Evolutionary conservation across 805 yeast genomes (phyloP).

Genomic region (Millerago galiae): DNA sequence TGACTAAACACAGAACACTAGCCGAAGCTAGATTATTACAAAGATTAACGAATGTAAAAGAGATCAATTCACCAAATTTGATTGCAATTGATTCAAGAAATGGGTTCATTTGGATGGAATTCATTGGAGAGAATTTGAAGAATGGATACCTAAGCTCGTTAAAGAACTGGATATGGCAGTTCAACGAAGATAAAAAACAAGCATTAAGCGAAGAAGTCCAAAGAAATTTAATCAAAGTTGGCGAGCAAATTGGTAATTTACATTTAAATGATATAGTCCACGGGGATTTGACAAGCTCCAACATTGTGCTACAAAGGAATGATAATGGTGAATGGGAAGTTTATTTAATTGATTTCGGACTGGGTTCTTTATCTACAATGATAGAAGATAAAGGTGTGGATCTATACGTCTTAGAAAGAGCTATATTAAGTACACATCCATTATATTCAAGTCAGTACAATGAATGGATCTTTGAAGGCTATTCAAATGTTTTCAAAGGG

Average conservation of each 20-base stretch:
- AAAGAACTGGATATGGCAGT: constrained; percentile 68
- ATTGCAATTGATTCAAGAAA: constrained; percentile 68
- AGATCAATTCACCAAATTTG: constrained; percentile 64
- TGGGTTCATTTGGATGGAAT: constrained; percentile 89
- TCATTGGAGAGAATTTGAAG: constrained; percentile 47
- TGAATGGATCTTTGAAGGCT: constrained; percentile 69
- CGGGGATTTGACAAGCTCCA: constrained; percentile 92
- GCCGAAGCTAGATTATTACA: constrained; percentile 78
- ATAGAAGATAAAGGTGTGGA: constrained; percentile 98
- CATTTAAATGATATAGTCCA: constrained; percentile 79
- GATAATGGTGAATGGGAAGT: constrained; percentile 33
- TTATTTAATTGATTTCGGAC: constrained; percentile 83
- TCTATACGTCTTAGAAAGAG: constrained; percentile 87
- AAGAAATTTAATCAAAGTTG: constrained; percentile 46
- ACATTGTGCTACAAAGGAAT: constrained; percentile 49
- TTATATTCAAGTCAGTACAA: constrained; percentile 56
- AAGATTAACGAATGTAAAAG: constrained; percentile 39
- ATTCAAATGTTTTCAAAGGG: constrained; percentile 33
- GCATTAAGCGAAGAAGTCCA: constrained; percentile 35
- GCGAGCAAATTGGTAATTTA: constrained; percentile 58
- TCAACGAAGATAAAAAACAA: constrained; percentile 27
- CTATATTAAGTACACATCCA: constrained; percentile 87
- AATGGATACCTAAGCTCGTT: constrained; percentile 53
- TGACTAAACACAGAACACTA: constrained; percentile 75
- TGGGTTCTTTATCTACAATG: constrained; percentile 67